phyloP scores from a whole-genome alignment of 2,329 filamentous ascomycete genomes.

The Claviceps sp. region DNA sequence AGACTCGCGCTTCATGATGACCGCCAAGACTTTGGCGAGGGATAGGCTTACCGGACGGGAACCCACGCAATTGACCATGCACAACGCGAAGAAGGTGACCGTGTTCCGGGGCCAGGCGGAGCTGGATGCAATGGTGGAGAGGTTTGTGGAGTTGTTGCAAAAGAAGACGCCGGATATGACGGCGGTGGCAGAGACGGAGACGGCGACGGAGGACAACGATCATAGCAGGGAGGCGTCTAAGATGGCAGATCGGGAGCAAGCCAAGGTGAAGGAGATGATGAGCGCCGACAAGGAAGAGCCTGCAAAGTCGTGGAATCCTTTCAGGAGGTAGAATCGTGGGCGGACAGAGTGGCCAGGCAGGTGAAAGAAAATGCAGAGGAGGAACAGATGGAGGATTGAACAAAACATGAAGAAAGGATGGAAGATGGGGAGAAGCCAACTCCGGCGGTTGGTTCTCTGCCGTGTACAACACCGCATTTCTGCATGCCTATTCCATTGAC shows the following conservation, averaged over 20 bases:
- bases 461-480: neutral
- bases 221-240: conserved; percentile 10
- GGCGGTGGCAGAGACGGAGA: neutral
- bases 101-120: conserved; percentile 56
- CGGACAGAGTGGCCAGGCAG: neutral
- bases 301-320: conserved; percentile 6
- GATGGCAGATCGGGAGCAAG: conserved; percentile 16
- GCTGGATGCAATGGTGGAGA: conserved; percentile 51
- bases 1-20: conserved; percentile 91
- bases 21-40: conserved; percentile 67
- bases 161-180: neutral
- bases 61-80: conserved; percentile 57
- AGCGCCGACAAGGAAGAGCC: conserved; percentile 17
- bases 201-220: conserved; percentile 6
- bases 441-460: neutral
- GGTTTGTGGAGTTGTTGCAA: conserved; percentile 18
- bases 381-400: neutral
- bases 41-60: conserved; percentile 40
- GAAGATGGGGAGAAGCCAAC: neutral
- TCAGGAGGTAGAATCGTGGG: neutral
- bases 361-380: neutral
- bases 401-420: neutral
- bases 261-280: conserved; percentile 20
- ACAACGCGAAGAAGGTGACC: conserved; percentile 77
- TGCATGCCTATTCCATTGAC: neutral